Evolutionary conservation across 1,139 yeast genomes (phyloP), one percentile per base, ranked within the genome.

Genomic region (Meyerozyma guilliermondii): DNA sequence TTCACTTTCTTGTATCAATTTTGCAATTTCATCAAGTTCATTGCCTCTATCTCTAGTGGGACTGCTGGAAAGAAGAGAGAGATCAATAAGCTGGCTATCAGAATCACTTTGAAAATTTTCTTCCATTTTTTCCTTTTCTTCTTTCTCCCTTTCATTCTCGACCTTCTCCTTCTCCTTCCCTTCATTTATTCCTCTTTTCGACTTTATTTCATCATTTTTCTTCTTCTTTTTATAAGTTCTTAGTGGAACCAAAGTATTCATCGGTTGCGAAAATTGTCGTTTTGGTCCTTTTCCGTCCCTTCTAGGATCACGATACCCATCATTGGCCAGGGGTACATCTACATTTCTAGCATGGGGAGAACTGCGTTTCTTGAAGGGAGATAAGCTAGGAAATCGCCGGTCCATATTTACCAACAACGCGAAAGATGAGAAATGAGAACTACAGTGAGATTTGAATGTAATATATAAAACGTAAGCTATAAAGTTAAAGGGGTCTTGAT

Each of bases 11-110:
- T 20, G 22, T 6, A 26, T 26, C 28, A 26, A 26, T n/a, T 5
- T 26, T 7, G 11, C 13, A 4, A 26, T 26, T 26, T 26, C 28
- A 6, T 23, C 41, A 9, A 26, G 13, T 14, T 24, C 18, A 4
- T 40, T n/a, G 16, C 27, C 23, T 16, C 36, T 8, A 24, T 39
- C 38, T 13, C 14, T 33, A 2, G 5, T 8, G 8, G 51, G 51
- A 35, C 51, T 48, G 31, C 48, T 45, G 5, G 50, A 43, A 11
- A 46, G 42, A 14, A 42, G 35, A 2, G 30, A 27, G 22, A 47
- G 41, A 27, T 45, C 40, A 17, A 48, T 48, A 16, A 48, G 41
- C 17, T 42, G 35, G 7, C 26, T 38, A 17, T 42, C 49, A 38
- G 43, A 42, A 28, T 40, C 46, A 24, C 39, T 41, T 7, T 20